Percentiles rank a stretch among this genome's conserved stretches.
Conservation (phyloP, 2,329 filamentous ascomycete species). For the Immersiporthe knoxdaviesiana region DNA sequence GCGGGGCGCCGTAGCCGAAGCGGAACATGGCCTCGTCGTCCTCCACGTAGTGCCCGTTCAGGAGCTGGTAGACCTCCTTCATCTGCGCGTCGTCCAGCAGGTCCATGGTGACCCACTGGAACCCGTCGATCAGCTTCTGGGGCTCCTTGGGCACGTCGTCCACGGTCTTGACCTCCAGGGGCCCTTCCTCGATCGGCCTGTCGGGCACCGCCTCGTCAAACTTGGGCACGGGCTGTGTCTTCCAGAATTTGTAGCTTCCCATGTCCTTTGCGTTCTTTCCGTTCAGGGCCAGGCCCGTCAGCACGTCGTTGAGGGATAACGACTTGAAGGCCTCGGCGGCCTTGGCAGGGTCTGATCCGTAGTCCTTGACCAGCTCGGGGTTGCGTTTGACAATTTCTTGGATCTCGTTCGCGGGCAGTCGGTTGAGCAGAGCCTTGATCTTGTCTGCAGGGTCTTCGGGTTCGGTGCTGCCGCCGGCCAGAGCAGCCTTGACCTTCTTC, state of each 20-base stretch:
- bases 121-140: constrained; percentile 74
- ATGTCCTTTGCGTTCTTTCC: constrained; percentile 95
- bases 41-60: constrained; percentile 95
- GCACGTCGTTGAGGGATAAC: constrained; percentile 70
- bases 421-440: constrained; percentile 55
- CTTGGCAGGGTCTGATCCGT: constrained; percentile 42
- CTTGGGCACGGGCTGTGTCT: constrained; percentile 90
- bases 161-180: constrained; percentile 78
- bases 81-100: constrained; percentile 77
- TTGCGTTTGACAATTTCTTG: constrained; percentile 72
- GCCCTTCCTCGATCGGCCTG: constrained; percentile 70
- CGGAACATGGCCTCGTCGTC: constrained; percentile 97
- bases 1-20: constrained; percentile 90
- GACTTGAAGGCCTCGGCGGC: constrained; percentile 60
- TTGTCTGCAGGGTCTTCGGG: constrained; percentile 43
- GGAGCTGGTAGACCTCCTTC: constrained; percentile 87
- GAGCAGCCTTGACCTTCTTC: constrained; percentile 59
- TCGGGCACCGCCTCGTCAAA: constrained; percentile 66
- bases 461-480: constrained; percentile 38
- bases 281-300: constrained; percentile 74
- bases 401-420: constrained; percentile 60
- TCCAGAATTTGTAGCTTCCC: constrained; percentile 98
- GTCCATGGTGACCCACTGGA: constrained; percentile 94
- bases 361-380: constrained; percentile 69
- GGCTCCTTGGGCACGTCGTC: constrained; percentile 81